Evolutionary conservation across 352 stramenopile species (phyloP).

Genomic region (Phytophthora sojae): DNA sequence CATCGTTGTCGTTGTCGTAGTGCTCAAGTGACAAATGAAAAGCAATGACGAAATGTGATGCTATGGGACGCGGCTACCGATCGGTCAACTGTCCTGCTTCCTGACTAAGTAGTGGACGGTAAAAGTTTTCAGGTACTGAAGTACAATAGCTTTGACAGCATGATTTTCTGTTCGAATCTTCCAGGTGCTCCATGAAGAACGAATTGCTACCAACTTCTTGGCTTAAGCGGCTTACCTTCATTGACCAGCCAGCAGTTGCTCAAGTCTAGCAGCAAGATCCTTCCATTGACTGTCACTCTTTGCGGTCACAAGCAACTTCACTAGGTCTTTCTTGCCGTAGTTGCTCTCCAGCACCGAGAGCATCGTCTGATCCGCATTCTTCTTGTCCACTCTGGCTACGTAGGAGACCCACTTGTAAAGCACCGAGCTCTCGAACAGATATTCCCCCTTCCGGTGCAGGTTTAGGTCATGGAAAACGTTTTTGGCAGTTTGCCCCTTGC

Average conservation of each 20-base stretch:
- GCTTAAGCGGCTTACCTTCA: neutral
- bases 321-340: neutral
- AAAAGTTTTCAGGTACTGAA: too few species aligned
- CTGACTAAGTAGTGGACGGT: too few species aligned
- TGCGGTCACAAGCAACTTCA: neutral
- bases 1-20: slow-evolving; percentile 17
- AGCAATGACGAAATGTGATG: neutral
- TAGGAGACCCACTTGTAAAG: neutral
- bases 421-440: neutral
- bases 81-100: neutral
- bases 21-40: neutral
- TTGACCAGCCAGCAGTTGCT: neutral
- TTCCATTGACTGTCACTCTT: neutral
- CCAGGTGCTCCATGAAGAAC: too few species aligned
- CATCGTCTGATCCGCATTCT: neutral
- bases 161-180: too few species aligned
- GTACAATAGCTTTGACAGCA: too few species aligned
- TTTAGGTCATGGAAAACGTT: neutral
- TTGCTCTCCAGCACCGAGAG: neutral
- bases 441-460: neutral
- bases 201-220: too few species aligned
- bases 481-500: neutral
- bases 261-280: neutral
- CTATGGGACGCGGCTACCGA: slow-evolving; percentile 5
- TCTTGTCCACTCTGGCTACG: neutral